These are phyloP conservation scores for Cladosporium sp. DNA, from an alignment of 2,329 filamentous ascomycete species.

Conservation along the genomic window DNA sequence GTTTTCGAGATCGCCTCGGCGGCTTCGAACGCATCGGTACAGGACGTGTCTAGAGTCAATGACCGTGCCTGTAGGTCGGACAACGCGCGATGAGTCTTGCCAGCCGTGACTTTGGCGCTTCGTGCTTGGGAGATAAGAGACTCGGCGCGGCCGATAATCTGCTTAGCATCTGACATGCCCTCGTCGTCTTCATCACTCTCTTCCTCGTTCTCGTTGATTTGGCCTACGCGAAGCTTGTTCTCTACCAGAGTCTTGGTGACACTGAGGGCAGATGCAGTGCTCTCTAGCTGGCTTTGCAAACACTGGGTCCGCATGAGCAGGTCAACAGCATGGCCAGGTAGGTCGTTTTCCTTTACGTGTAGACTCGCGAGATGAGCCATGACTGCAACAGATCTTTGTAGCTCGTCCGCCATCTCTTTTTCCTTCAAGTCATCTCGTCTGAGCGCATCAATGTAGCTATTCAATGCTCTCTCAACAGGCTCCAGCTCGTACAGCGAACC, in stretches of 20 bases:
- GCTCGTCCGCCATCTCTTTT: slow-evolving; percentile 75
- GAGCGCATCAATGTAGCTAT: slow-evolving; percentile 82
- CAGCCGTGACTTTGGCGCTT: slow-evolving; percentile 79
- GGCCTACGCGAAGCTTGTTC: slow-evolving; percentile 53
- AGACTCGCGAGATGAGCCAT: slow-evolving; percentile 85
- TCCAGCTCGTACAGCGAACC: slow-evolving; percentile 84
- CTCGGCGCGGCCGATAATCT: slow-evolving; percentile 72
- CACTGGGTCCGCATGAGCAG: slow-evolving; percentile 74
- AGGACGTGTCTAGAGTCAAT: slow-evolving; percentile 70
- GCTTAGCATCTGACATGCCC: slow-evolving; percentile 44
- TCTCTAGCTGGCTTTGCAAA: slow-evolving; percentile 81
- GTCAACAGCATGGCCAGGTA: slow-evolving; percentile 76
- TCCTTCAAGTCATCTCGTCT: slow-evolving; percentile 84
- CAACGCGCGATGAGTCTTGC: slow-evolving; percentile 74
- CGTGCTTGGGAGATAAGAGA: slow-evolving; percentile 72
- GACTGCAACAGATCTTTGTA: slow-evolving; percentile 79
- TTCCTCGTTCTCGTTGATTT: slow-evolving; percentile 43
- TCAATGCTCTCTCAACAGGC: slow-evolving; percentile 85
- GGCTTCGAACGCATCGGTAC: slow-evolving; percentile 68
- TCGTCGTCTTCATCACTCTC: slow-evolving; percentile 63
- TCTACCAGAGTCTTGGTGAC: slow-evolving; percentile 68
- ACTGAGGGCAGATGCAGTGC: slow-evolving; percentile 67
- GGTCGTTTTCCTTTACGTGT: slow-evolving; percentile 65
- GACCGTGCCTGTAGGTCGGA: slow-evolving; percentile 76
- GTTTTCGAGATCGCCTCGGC: slow-evolving; percentile 66